phyloP scores from a whole-genome alignment of 768 basidiomycete species.

The Russula sp. region DNA sequence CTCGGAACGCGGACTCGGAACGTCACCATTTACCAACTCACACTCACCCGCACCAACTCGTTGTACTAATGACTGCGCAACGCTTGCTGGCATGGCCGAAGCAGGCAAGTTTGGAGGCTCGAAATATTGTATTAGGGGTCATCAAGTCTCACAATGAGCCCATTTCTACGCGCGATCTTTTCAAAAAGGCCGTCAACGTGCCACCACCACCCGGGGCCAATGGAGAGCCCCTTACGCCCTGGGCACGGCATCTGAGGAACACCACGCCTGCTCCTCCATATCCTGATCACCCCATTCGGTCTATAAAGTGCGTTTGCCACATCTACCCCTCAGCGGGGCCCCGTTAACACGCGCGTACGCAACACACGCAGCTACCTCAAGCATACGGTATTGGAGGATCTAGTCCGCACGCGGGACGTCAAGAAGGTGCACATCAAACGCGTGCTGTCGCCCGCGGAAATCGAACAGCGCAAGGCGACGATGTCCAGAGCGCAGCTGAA shows the following conservation, averaged over 20 bases:
- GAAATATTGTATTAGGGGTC: conserved; percentile 26
- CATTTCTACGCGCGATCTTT: conserved; percentile 29
- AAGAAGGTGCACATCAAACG: conserved; percentile 37
- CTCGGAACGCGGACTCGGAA: too few species aligned
- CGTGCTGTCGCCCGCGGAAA: conserved; percentile 29
- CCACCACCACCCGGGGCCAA: not conserved
- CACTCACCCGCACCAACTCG: not conserved
- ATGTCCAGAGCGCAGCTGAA: conserved; percentile 26
- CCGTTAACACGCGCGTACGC: not conserved
- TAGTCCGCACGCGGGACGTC: conserved; percentile 40
- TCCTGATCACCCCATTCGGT: conserved; percentile 46
- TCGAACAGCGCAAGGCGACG: conserved; percentile 24
- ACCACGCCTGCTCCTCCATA: conserved; percentile 40
- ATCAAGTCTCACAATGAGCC: conserved; percentile 24
- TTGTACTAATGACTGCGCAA: conserved; percentile 2
- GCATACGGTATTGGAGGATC: conserved; percentile 41
- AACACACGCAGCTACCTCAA: conserved; percentile 48
- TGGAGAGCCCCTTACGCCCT: conserved; percentile 1
- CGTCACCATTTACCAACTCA: not conserved
- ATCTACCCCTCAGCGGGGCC: too few species aligned
- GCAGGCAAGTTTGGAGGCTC: conserved; percentile 23
- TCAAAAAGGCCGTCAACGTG: conserved; percentile 26
- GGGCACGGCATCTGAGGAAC: conserved; percentile 14
- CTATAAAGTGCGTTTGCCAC: conserved; percentile 39
- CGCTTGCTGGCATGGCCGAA: conserved; percentile 4